Conservation (phyloP, 139 green algal species). For the Nannochloris sp. region DNA sequence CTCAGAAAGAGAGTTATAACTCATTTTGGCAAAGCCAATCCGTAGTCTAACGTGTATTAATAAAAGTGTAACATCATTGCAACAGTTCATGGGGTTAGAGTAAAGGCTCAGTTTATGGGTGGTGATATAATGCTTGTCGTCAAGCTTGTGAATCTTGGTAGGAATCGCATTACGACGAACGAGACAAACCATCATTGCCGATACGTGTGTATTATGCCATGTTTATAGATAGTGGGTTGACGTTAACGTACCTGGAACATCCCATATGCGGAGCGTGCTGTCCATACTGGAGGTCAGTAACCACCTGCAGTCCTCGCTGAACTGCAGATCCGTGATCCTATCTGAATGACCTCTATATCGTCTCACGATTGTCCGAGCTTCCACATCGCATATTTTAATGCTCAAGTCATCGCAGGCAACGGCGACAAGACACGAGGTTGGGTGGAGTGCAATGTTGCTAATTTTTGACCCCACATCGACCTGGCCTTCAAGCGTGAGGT, state of each 20-base stretch:
- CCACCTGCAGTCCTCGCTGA: slow-evolving; percentile 76
- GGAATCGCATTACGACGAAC: slow-evolving; percentile 32
- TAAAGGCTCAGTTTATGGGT: slow-evolving; percentile 37
- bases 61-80: slow-evolving; percentile 14
- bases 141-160: slow-evolving; percentile 27
- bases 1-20: slow-evolving; percentile 20
- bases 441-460: slow-evolving; percentile 32
- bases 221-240: neutral
- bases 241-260: slow-evolving; percentile 58
- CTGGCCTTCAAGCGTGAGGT: slow-evolving; percentile 31
- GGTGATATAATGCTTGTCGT: slow-evolving; percentile 36
- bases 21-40: slow-evolving; percentile 22
- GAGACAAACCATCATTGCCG: slow-evolving; percentile 32
- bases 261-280: slow-evolving; percentile 78
- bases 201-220: neutral
- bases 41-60: slow-evolving; percentile 30
- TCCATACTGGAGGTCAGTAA: slow-evolving; percentile 81
- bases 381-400: slow-evolving; percentile 50
- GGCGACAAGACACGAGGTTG: slow-evolving; percentile 37
- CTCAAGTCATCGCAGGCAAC: slow-evolving; percentile 46
- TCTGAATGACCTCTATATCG: slow-evolving; percentile 75
- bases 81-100: neutral
- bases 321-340: slow-evolving; percentile 59
- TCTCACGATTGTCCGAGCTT: slow-evolving; percentile 58
- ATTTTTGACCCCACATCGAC: slow-evolving; percentile 19